Evolutionary conservation across 176 grass and related monocot genomes (phyloP), one percentile per base, ranked within the genome.

Genomic region (maize (Zea mays)): DNA sequence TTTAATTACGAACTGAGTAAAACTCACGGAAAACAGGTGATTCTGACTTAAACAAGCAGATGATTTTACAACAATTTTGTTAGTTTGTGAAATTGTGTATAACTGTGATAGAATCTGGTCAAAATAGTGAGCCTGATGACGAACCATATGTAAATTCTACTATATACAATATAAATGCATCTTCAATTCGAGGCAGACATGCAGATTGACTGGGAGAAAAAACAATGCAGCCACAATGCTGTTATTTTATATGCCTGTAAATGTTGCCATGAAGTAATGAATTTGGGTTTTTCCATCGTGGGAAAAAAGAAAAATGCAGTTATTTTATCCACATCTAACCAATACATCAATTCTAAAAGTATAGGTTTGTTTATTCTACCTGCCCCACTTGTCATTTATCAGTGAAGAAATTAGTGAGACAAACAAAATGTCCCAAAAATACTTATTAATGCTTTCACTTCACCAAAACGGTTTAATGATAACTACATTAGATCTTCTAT

Each of bases 1-100:
- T 34, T 82, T 78, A 73, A 50, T 38, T 51, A 55, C 33, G 1
- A 58, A 34, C 34, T 69, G 52, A 77, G 73, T 71, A 56, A 55
- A 78, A 39, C 71, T 54, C 15, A n/a, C 1, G 1, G 45, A 73
- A 62, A 72, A 5, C 38, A 67, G 64, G 63, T 70, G 72, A 70
- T 75, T 51, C 64, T 81, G 37, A 64, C 16, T 50, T 38, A 76
- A 55, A 71, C 59, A 72, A 19, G 58, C 58, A 4, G 71, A 81
- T 52, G 20, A 76, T 39, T 45, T 66, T 49, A 70, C 56, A 54
- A 17, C 3, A 63, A 50, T 37, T 47, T n/a, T 11, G 33, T 44
- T 76, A 63, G 14, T 48, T 76, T 63, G 27, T 56, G 3, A 62
- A 47, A 62, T 62, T 12, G 0, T 74, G 41, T 62, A 47, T 27